Percentiles rank a stretch among this genome's conserved stretches.
Evolutionary conservation across 1,284 basidiomycete genomes (phyloP).

Genomic region (Schizophyllum commune): DNA sequence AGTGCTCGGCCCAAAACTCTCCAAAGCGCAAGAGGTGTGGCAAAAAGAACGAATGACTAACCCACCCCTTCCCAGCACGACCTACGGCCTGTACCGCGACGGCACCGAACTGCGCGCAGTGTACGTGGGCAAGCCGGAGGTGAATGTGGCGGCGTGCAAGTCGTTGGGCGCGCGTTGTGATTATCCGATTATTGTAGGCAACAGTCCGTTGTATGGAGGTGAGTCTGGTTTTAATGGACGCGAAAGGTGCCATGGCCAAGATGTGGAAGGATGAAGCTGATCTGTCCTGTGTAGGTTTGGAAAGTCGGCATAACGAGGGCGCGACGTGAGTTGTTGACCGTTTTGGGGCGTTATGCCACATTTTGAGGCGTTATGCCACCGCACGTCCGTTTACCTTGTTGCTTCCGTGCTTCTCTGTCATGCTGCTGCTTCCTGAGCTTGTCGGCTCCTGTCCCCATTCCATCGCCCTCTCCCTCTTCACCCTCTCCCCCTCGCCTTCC

Average conservation of each 20-base stretch:
- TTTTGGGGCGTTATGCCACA: not conserved
- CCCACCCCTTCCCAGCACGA: slow-evolving; percentile 39
- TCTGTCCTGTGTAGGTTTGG: not conserved
- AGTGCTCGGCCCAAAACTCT: too few species aligned
- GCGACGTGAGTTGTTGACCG: too few species aligned
- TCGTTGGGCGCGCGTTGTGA: slow-evolving; percentile 63
- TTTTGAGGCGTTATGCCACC: not conserved
- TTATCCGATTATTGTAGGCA: slow-evolving; percentile 73
- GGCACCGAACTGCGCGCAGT: slow-evolving; percentile 75
- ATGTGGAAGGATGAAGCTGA: too few species aligned
- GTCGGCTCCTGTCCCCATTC: not conserved
- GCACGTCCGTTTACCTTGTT: too few species aligned
- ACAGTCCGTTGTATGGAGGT: slow-evolving; percentile 80
- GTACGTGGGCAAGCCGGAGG: slow-evolving; percentile 60
- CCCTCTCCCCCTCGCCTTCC: slow-evolving; percentile 43
- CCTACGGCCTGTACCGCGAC: slow-evolving; percentile 73
- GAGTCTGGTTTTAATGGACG: slow-evolving; percentile 12
- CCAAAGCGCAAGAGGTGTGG: too few species aligned
- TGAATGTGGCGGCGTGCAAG: slow-evolving; percentile 62
- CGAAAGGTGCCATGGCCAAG: too few species aligned
- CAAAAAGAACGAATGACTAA: too few species aligned
- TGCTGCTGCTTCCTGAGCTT: too few species aligned
- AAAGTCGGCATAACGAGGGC: not conserved
- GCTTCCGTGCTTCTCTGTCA: too few species aligned
- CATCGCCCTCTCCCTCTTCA: too few species aligned